phyloP scores from a whole-genome alignment of 1,284 basidiomycete species.

The Wolfiporia cocos region DNA sequence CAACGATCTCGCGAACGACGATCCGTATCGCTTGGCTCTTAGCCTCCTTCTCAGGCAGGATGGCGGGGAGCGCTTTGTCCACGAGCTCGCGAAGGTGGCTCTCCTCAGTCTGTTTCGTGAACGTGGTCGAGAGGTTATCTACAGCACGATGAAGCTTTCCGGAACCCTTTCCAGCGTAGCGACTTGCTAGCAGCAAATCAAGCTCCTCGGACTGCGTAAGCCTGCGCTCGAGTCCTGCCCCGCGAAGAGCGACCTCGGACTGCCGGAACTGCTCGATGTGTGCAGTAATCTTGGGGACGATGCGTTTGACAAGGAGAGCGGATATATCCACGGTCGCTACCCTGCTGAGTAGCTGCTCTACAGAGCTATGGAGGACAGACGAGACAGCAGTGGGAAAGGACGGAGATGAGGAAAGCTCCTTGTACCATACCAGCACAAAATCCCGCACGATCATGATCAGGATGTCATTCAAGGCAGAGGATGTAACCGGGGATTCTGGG shows the following conservation, averaged over 20 bases:
- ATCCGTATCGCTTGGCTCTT: constrained; percentile 67
- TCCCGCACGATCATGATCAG: constrained; percentile 76
- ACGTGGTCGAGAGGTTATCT: constrained; percentile 79
- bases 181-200: constrained; percentile 76
- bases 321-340: constrained; percentile 66
- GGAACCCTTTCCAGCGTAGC: constrained; percentile 60
- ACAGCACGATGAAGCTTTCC: constrained; percentile 74
- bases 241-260: constrained; percentile 80
- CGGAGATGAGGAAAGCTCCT: constrained; percentile 75
- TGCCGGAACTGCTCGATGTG: constrained; percentile 91
- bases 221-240: constrained; percentile 68
- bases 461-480: constrained; percentile 68
- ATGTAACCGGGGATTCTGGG: constrained; percentile 58
- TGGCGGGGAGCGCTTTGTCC: constrained; percentile 60
- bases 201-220: constrained; percentile 84
- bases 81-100: constrained; percentile 72
- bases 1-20: constrained; percentile 77
- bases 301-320: constrained; percentile 72
- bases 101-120: constrained; percentile 87
- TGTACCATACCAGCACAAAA: constrained; percentile 86
- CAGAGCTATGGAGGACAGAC: constrained; percentile 60
- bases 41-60: constrained; percentile 75
- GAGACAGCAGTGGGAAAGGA: constrained; percentile 87
- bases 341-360: constrained; percentile 53
- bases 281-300: constrained; percentile 82